phyloP scores from a whole-genome alignment of 306 rosid species.

The Begonia peltatifolia region DNA sequence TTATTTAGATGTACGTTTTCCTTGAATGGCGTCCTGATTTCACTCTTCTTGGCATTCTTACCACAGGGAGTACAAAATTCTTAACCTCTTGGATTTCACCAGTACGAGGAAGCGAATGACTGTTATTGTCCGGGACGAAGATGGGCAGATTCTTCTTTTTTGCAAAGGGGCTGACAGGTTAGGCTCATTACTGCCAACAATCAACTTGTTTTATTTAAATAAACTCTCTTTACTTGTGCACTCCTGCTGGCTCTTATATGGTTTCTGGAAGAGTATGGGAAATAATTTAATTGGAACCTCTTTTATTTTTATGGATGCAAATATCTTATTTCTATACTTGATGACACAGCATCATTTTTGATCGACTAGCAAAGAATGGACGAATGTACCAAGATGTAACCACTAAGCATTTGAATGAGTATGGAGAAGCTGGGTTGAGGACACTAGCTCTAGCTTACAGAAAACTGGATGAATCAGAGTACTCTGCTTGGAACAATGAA shows the following conservation, averaged over 20 bases:
- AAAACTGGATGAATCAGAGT: conserved; percentile 70
- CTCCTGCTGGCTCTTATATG: background rate
- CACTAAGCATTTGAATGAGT: conserved; percentile 73
- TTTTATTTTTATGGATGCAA: conserved; percentile 5
- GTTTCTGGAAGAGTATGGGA: background rate
- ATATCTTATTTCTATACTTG: conserved; percentile 8
- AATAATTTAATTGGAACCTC: conserved; percentile 1
- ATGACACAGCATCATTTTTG: conserved; percentile 73
- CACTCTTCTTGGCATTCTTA: conserved; percentile 8
- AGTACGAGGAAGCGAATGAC: conserved; percentile 98
- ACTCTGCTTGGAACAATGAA: conserved; percentile 67
- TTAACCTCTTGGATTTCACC: conserved; percentile 74
- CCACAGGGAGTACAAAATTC: conserved; percentile 79
- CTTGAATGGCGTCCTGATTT: conserved; percentile 5
- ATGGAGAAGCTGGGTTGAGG: conserved; percentile 94
- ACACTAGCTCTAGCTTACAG: conserved; percentile 84
- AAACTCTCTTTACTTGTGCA: background rate
- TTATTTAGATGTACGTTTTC: background rate
- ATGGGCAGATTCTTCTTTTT: conserved; percentile 55
- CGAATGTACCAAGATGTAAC: conserved; percentile 57
- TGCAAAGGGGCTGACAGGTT: conserved; percentile 99
- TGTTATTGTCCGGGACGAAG: conserved; percentile 76
- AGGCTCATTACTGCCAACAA: conserved; percentile 17
- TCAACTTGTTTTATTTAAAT: background rate
- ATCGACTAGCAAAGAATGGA: conserved; percentile 75